Percentiles rank a stretch among this genome's conserved stretches.
phyloP scores from a whole-genome alignment of 768 basidiomycete species.

The Xerocomellus dryophilus region DNA sequence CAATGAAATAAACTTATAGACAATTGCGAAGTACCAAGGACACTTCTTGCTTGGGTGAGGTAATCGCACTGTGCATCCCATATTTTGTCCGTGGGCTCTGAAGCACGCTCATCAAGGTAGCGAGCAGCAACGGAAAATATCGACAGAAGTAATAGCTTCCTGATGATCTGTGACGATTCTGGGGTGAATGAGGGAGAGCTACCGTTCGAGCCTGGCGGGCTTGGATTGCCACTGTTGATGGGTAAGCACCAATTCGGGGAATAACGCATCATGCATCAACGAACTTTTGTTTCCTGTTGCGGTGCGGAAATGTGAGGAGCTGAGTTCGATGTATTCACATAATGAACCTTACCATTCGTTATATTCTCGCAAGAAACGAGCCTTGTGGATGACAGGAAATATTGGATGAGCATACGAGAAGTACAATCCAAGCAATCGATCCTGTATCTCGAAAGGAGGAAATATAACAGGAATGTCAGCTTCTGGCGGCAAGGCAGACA shows the following conservation, averaged over 20 bases:
- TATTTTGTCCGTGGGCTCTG: slow-evolving; percentile 52
- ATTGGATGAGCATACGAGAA: slow-evolving; percentile 83
- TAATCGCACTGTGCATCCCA: slow-evolving; percentile 70
- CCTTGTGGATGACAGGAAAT: slow-evolving; percentile 78
- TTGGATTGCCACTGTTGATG: slow-evolving; percentile 34
- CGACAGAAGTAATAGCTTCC: slow-evolving; percentile 67
- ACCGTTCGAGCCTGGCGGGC: slow-evolving; percentile 25
- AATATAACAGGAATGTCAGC: slow-evolving; percentile 46
- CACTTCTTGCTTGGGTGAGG: slow-evolving; percentile 55
- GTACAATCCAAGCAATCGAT: slow-evolving; percentile 68
- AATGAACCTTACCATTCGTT: slow-evolving; percentile 42
- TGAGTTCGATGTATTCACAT: background rate
- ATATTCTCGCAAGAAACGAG: slow-evolving; percentile 65
- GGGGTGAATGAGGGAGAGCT: slow-evolving; percentile 21
- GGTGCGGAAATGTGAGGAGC: slow-evolving; percentile 1
- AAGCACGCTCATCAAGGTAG: slow-evolving; percentile 50
- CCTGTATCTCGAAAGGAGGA: slow-evolving; percentile 61
- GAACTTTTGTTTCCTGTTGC: slow-evolving; percentile 28
- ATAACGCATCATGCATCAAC: background rate
- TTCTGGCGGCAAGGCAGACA: slow-evolving; percentile 39
- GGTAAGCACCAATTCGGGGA: slow-evolving; percentile 12
- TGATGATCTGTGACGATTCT: slow-evolving; percentile 60
- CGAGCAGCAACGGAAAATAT: slow-evolving; percentile 83
- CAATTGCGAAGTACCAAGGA: slow-evolving; percentile 52
- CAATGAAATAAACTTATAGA: background rate